Evolutionary conservation across 2,329 filamentous ascomycete genomes (phyloP).

Genomic region (Sporothrix phasma): DNA sequence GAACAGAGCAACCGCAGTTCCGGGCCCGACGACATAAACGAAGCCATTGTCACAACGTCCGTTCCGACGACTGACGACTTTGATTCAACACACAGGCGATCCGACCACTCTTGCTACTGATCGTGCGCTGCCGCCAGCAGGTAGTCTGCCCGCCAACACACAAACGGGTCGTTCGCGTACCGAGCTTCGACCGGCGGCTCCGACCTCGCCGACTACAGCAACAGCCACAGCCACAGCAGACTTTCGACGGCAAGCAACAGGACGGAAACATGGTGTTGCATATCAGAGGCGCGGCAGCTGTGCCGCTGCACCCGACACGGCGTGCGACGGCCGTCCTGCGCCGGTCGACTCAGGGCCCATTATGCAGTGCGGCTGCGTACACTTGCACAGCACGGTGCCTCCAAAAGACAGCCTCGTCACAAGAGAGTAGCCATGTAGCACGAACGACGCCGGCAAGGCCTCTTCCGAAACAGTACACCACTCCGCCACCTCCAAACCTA

Average conservation of each 20-base stretch:
- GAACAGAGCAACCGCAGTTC: neutral
- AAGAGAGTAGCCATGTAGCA: neutral
- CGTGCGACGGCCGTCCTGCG: neutral
- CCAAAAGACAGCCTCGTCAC: neutral
- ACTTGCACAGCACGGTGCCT: neutral
- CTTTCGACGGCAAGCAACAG: neutral
- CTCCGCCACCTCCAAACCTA: neutral
- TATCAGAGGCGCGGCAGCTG: neutral
- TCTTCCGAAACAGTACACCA: neutral
- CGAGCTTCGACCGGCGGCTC: neutral
- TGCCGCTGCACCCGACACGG: conserved; percentile 6
- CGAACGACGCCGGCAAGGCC: neutral
- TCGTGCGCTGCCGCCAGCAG: neutral
- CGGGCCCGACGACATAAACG: neutral
- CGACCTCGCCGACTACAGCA: neutral
- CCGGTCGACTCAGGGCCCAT: neutral
- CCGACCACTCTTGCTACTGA: neutral
- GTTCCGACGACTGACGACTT: neutral
- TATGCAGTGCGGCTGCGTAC: neutral
- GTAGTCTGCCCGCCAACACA: no score
- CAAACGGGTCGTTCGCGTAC: neutral
- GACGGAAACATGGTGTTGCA: conserved; percentile 7
- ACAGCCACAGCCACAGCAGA: neutral
- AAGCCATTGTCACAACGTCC: conserved; percentile 5
- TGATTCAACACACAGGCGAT: neutral